Base-by-base conservation (phyloP, 805 yeast genomes). In the Candida cerambycidarum region DNA sequence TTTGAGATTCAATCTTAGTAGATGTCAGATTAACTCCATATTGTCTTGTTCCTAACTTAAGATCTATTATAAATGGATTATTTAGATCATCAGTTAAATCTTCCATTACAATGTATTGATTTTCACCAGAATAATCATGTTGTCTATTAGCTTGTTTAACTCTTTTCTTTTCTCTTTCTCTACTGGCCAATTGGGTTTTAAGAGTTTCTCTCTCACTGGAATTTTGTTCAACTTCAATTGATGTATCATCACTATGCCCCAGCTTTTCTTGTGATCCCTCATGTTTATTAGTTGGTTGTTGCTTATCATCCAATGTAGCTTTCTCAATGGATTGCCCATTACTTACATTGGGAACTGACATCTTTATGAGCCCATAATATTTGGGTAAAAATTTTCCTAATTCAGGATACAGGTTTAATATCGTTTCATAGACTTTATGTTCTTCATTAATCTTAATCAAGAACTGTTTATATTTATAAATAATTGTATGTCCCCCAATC, bases 401-500 rank as follows among this genome's bases (percentile, higher is more conserved):
- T 39, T 83, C 90, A 16, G 84, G 82, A 61, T 89, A 96, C 63
- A 93, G 98, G 1, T 18, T 14, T 3, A 21, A 18, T 35, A 93
- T 83, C 4, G 83, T 80, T 61, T 93, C 99, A 63, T 93, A 93
- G 85, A 96, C 90, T 47, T 73, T 66, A 63, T 93, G 88, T 58
- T 93, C 99, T 44, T 96, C 75, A 46, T 89, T 88, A 46, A 95
- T 70, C 62, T 93, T 93, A 63, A 98, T 93, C 13, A 93, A 96
- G 0, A 97, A 98, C 52, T 82, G 86, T 4, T 95, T 85, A 59
- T 93, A 93, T 50, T 92, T 78, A 67, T 92, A 93, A 27, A 93
- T 89, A 1, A 97, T 97, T 0, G 97, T 92, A 60, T 93, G 99
- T 0, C 99, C 99, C 6, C 99, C 99, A 16, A 93, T 98, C 58